Conservation (phyloP, 306 rosid genomes). For the Malus asiatica region DNA sequence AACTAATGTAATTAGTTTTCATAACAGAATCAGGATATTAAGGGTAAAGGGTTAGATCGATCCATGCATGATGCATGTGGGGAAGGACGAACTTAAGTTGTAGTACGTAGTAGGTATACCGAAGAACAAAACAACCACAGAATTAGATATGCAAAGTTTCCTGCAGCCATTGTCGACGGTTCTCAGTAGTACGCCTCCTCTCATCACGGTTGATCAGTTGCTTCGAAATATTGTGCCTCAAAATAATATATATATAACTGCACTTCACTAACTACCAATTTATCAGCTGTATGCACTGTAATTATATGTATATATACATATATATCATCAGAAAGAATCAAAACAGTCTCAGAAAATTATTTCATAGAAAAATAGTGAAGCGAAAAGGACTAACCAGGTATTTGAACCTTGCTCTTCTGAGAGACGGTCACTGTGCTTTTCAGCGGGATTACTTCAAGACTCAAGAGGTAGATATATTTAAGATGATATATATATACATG, state of each 20-base stretch:
- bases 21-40: not conserved
- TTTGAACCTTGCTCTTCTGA: no score
- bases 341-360: not conserved
- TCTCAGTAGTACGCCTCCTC: not conserved
- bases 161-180: not conserved
- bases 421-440: no score
- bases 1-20: not conserved
- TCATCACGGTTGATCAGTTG: not conserved
- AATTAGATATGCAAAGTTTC: not conserved
- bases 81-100: no score
- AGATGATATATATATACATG: not conserved
- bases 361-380: no score
- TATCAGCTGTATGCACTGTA: no score
- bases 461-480: no score
- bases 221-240: not conserved
- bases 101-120: slow-evolving; percentile 17
- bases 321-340: not conserved
- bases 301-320: no score
- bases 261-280: not conserved
- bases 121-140: not conserved
- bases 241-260: no score
- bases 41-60: not conserved
- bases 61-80: no score
- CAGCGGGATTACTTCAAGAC: no score
- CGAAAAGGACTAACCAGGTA: no score